Evolutionary conservation across 2,329 filamentous ascomycete genomes (phyloP).

Genomic region (Graphilbum sp.): DNA sequence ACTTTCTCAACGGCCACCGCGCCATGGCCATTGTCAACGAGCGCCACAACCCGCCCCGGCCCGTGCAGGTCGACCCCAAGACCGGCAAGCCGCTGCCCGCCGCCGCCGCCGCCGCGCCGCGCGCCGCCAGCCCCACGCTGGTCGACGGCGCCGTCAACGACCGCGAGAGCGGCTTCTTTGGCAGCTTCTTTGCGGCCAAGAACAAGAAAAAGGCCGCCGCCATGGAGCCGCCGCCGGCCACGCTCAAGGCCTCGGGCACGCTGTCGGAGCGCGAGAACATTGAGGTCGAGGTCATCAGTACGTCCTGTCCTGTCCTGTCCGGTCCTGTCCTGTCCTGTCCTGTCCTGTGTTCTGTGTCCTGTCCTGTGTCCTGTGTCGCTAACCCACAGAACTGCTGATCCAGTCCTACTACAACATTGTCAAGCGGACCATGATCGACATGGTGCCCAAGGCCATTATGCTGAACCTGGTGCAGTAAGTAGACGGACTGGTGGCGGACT

Average conservation of each 20-base stretch:
- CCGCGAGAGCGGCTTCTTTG: slow-evolving; percentile 73
- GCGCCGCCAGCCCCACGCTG: slow-evolving; percentile 61
- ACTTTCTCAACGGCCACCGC: slow-evolving; percentile 91
- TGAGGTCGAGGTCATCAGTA: slow-evolving; percentile 98
- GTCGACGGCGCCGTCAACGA: slow-evolving; percentile 26
- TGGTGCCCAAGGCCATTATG: slow-evolving; percentile 99
- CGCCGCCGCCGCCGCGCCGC: slow-evolving; percentile 42
- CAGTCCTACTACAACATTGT: slow-evolving; percentile 97
- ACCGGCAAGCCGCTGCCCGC: slow-evolving; percentile 84
- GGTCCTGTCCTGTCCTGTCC: too few relatives aligned
- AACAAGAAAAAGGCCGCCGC: slow-evolving; percentile 99
- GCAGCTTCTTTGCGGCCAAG: slow-evolving; percentile 96
- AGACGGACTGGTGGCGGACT: too few relatives aligned
- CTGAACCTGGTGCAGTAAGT: slow-evolving; percentile 86
- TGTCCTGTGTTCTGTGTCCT: slow-evolving; percentile 23
- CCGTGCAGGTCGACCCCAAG: slow-evolving; percentile 93
- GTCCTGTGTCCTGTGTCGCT: neutral
- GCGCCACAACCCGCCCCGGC: slow-evolving; percentile 63
- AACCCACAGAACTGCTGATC: slow-evolving; percentile 64
- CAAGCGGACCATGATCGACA: slow-evolving; percentile 96
- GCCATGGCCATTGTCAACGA: slow-evolving; percentile 98
- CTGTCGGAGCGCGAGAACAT: slow-evolving; percentile 87
- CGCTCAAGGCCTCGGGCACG: slow-evolving; percentile 83
- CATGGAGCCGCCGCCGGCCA: slow-evolving; percentile 90
- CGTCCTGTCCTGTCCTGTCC: too few relatives aligned